Conservation (phyloP, 1,139 yeast genomes). For the Lodderomyces pseudojiufengensis region DNA sequence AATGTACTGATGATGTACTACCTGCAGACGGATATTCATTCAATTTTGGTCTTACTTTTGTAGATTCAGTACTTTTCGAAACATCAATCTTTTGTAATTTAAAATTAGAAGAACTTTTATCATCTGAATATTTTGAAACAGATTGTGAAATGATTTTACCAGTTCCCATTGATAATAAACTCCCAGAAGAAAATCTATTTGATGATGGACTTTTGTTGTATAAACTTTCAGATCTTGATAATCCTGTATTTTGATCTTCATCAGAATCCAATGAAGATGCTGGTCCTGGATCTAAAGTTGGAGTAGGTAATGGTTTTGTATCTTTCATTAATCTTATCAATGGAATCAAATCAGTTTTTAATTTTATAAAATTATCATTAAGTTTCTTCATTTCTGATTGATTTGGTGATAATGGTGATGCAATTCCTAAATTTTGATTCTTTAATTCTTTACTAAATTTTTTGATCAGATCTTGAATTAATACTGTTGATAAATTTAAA, state of each 20-base stretch:
- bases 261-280: slow-evolving; percentile 26
- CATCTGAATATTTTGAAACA: slow-evolving; percentile 18
- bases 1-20: slow-evolving; percentile 6
- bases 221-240: slow-evolving; percentile 9
- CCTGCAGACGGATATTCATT: slow-evolving; percentile 23
- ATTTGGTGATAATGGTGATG: slow-evolving; percentile 23
- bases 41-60: slow-evolving; percentile 25
- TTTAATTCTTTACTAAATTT: slow-evolving; percentile 17
- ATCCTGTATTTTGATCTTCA: slow-evolving; percentile 8
- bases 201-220: slow-evolving; percentile 34
- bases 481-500: slow-evolving; percentile 27
- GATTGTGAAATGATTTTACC: slow-evolving; percentile 38
- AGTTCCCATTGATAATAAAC: slow-evolving; percentile 39
- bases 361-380: slow-evolving; percentile 46
- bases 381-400: slow-evolving; percentile 35
- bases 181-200: slow-evolving; percentile 38
- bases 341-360: slow-evolving; percentile 53
- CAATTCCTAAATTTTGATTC: not conserved
- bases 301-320: slow-evolving; percentile 56
- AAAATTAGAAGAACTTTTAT: slow-evolving; percentile 11
- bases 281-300: slow-evolving; percentile 43
- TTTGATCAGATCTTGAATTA: slow-evolving; percentile 37
- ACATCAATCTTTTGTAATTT: slow-evolving; percentile 14
- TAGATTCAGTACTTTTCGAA: slow-evolving; percentile 10
- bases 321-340: slow-evolving; percentile 50